Conservation (phyloP, 768 basidiomycete genomes). For the Collybia sordida region DNA sequence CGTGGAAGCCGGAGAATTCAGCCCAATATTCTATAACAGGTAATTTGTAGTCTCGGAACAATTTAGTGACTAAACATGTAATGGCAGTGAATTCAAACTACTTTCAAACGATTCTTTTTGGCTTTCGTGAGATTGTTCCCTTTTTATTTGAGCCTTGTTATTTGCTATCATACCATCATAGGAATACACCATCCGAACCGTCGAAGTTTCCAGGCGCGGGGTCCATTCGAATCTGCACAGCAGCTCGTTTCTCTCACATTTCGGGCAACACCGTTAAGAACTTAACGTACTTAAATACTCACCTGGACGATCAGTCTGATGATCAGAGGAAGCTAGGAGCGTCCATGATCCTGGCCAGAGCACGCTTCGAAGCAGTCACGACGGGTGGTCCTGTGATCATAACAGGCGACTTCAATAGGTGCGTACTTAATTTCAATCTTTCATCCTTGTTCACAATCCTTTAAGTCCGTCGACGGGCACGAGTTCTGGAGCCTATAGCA, state of each 20-base stretch:
- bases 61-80: neutral
- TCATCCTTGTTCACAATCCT: neutral
- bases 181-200: constrained; percentile 45
- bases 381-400: constrained; percentile 43
- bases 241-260: constrained; percentile 32
- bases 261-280: constrained; percentile 13
- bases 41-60: constrained; percentile 10
- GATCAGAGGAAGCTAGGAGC: constrained; percentile 49
- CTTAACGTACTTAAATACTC: constrained; percentile 50
- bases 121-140: constrained; percentile 43
- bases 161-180: constrained; percentile 11
- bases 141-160: neutral
- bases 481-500: constrained; percentile 50
- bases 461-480: constrained; percentile 39
- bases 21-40: constrained; percentile 62
- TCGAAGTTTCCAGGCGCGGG: constrained; percentile 53
- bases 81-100: constrained; percentile 27
- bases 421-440: neutral
- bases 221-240: constrained; percentile 48
- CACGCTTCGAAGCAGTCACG: constrained; percentile 44
- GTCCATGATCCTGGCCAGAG: constrained; percentile 49
- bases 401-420: constrained; percentile 56
- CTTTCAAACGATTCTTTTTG: constrained; percentile 50
- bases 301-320: constrained; percentile 56
- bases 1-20: constrained; percentile 52